Base-by-base conservation (phyloP, 148 eudicot genomes). In the Rhododendron vialii region DNA sequence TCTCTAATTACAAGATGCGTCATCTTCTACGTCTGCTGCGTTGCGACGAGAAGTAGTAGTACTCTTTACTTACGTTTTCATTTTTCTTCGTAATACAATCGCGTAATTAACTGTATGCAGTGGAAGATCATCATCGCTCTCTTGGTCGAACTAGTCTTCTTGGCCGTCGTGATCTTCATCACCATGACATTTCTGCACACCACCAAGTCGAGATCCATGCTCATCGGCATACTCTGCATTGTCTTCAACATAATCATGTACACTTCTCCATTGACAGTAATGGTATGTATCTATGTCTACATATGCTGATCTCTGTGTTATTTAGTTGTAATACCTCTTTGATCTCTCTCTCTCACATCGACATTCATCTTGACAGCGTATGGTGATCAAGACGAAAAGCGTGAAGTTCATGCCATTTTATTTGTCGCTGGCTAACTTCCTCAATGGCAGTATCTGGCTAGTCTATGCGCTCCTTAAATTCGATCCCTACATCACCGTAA, bases 331-430 rank as follows among this genome's bases (percentile, higher is more conserved):
- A 11, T 43, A 26, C 79, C 22, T 87, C 20, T 55, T 55, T 55
- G 17, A 15, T 81, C 2, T 17, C 17, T 22, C 3, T 6, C 5
- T 51, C 18, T 45, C 12, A n/a, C 69, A 2, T 41, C 22, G 18
- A 6, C 35, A 69, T 69, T 69, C 7, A 0, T 71, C 41, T 71
- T 4, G 65, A 36, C 91, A 96, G 98, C 61, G 80, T 17, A 69
- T 38, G 38, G 98, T 94, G 45, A 91, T 97, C 7, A 88, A 36
- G 89, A 94, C 98, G 1, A 94, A 92, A 89, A 97, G 98, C 59
- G 99, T 97, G 0, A 94, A 92, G 79, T 97, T 85, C 93, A 93
- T 97, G 98, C 99, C 99, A 0, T 91, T 95, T n/a, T 85, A 77
- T 78, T 71, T 97, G 45, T 92, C 99, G 30, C 82, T 93, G 0